Percentiles rank a stretch among this genome's conserved stretches.
Evolutionary conservation across 441 rosid species (phyloP).

Genomic region (Metrosideros polymorpha): DNA sequence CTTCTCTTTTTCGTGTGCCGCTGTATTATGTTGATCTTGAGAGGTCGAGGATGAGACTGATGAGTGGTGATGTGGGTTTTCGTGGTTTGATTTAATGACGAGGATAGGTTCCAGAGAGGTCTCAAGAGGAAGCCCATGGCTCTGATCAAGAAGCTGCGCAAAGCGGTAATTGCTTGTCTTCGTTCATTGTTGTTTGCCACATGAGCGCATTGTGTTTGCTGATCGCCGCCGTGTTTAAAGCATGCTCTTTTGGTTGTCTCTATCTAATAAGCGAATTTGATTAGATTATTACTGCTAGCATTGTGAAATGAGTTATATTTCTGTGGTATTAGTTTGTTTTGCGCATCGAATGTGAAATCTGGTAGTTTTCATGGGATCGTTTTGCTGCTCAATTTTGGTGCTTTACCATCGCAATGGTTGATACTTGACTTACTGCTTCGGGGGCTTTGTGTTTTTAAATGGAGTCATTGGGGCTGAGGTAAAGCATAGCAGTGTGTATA

Average conservation of each 20-base stretch:
- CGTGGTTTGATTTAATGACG: not conserved
- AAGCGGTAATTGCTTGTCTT: not conserved
- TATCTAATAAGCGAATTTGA: not conserved
- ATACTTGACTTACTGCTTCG: not conserved
- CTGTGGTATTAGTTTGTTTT: not conserved
- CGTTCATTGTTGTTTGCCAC: not conserved
- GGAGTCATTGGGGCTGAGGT: not conserved
- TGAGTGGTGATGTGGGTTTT: not conserved
- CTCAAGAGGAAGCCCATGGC: constrained; percentile 9
- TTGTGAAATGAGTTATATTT: not conserved
- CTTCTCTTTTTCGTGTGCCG: not conserved
- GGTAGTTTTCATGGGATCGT: not conserved
- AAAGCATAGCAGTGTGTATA: not conserved
- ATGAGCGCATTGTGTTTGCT: not conserved
- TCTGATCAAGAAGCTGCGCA: constrained; percentile 7
- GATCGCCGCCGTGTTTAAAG: not conserved
- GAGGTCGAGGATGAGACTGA: not conserved
- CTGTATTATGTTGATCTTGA: not conserved
- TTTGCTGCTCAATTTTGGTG: not conserved
- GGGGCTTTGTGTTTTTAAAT: not conserved
- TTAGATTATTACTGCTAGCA: not conserved
- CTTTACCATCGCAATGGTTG: not conserved
- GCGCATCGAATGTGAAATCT: not conserved
- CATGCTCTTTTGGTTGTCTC: not conserved
- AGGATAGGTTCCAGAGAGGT: constrained; percentile 1